Evolutionary conservation across 176 grass and related monocot species (phyloP).

Genomic region (Musa acuminata): DNA sequence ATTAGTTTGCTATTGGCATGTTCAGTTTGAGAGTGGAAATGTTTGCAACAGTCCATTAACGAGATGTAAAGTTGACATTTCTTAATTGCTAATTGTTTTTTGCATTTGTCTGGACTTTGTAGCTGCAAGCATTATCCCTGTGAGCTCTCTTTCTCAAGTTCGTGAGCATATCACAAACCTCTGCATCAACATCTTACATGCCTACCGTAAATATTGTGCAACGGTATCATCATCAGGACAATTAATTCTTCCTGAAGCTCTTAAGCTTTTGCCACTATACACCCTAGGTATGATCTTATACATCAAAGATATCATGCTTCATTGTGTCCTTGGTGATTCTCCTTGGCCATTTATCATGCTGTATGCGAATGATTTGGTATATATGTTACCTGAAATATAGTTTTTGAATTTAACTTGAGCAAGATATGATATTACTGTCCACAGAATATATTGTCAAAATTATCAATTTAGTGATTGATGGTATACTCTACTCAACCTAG

Average conservation of each 20-base stretch:
- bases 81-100: background rate
- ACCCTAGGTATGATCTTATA: slow-evolving; percentile 53
- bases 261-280: slow-evolving; percentile 86
- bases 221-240: slow-evolving; percentile 72
- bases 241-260: slow-evolving; percentile 82
- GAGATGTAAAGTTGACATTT: slow-evolving; percentile 5
- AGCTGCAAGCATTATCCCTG: slow-evolving; percentile 63
- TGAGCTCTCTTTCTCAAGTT: slow-evolving; percentile 42
- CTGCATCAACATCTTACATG: slow-evolving; percentile 75
- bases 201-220: slow-evolving; percentile 76
- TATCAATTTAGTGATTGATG: too few relatives aligned
- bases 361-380: background rate
- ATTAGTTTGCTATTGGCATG: background rate
- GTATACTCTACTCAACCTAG: too few relatives aligned
- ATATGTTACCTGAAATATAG: too few relatives aligned
- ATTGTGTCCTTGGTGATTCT: background rate
- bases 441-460: too few relatives aligned
- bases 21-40: background rate
- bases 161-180: slow-evolving; percentile 62
- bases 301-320: background rate
- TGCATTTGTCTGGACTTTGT: slow-evolving; percentile 5
- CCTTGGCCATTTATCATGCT: background rate
- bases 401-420: too few relatives aligned
- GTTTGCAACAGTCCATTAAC: background rate
- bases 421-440: too few relatives aligned